phyloP scores from a whole-genome alignment of 164 flowering plant species.

The Annona squamosa region DNA sequence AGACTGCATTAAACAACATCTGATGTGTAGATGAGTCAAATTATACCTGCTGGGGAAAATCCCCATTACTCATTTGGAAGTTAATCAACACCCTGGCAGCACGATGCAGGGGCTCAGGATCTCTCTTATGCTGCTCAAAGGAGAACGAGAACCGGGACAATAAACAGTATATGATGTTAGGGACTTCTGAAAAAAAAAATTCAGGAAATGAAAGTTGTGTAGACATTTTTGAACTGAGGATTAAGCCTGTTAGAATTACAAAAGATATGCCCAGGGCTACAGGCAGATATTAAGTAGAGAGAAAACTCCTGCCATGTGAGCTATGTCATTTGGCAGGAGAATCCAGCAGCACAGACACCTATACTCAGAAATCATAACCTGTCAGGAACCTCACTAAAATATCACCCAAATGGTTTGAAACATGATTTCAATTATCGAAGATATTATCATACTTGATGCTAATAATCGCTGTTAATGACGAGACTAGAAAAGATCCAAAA shows the following conservation, averaged over 20 bases:
- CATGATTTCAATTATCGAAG: no score
- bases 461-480: no score
- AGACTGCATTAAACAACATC: not conserved
- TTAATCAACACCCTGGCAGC: conserved; percentile 30
- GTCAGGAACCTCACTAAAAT: not conserved
- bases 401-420: no score
- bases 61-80: conserved; percentile 34
- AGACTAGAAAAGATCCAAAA: no score
- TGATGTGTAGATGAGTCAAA: not conserved
- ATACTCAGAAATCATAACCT: not conserved
- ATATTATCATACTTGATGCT: no score
- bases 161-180: not conserved
- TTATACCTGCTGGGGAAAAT: conserved; percentile 40
- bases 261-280: no score
- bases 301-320: not conserved
- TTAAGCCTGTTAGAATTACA: no score
- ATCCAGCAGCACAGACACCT: not conserved
- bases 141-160: not conserved
- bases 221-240: no score
- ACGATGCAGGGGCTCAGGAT: conserved; percentile 33
- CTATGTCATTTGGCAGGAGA: not conserved
- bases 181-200: not conserved
- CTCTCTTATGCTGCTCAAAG: conserved; percentile 24
- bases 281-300: no score
- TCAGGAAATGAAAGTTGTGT: not conserved